These are phyloP conservation scores for Hypholoma sublateritium DNA, from an alignment of 768 basidiomycete species.

Conservation along the genomic window DNA sequence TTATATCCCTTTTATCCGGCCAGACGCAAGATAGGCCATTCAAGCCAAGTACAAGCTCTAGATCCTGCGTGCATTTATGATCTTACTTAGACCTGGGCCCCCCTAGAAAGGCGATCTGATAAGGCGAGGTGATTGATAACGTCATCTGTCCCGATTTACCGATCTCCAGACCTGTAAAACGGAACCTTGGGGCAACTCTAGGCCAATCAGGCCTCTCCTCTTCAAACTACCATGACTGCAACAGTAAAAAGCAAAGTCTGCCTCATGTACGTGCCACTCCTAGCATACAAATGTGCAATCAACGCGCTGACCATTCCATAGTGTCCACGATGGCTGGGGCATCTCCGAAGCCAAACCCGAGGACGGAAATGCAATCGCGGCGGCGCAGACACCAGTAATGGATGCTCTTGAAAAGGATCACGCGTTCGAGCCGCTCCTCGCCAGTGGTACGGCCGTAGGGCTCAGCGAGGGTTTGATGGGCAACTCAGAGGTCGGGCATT, in stretches of 20 bases:
- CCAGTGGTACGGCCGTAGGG: constrained; percentile 91
- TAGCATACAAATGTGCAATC: background rate
- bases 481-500: constrained; percentile 97
- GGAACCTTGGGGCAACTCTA: background rate
- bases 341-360: constrained; percentile 64
- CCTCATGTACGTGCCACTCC: constrained; percentile 61
- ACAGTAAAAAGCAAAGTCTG: constrained; percentile 87
- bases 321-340: constrained; percentile 98
- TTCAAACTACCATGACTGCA: constrained; percentile 14
- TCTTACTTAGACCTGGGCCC: no score
- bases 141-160: no score
- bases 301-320: constrained; percentile 23
- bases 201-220: background rate
- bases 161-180: background rate
- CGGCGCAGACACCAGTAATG: constrained; percentile 86
- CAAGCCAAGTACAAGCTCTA: no score
- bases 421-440: constrained; percentile 68
- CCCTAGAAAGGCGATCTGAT: no score
- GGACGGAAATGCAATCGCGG: constrained; percentile 88
- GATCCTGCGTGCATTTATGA: no score
- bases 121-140: no score
- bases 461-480: constrained; percentile 95
- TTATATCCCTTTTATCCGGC: no score
- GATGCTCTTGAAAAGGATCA: constrained; percentile 80
- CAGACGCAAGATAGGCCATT: no score